Conservation (phyloP, 257 asterid species). For the Misopates orontium region DNA sequence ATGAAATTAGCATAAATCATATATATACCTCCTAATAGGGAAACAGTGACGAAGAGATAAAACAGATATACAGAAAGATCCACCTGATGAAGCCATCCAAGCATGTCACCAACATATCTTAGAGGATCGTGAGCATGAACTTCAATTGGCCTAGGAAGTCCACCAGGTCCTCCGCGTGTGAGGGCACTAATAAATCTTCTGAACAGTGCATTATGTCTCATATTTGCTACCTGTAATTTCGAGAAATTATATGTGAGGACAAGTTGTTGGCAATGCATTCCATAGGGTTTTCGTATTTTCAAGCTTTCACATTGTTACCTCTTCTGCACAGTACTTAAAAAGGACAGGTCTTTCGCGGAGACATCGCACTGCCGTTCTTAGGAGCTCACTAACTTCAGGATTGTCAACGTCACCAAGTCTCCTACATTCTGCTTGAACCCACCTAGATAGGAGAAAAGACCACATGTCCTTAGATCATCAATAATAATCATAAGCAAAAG, state of each 20-base stretch:
- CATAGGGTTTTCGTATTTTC: constrained; percentile 16
- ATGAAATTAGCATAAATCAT: constrained; percentile 24
- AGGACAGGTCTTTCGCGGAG: constrained; percentile 96
- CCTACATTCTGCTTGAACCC: constrained; percentile 98
- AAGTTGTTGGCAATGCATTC: constrained; percentile 23
- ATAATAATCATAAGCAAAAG: constrained; percentile 14
- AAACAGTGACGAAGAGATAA: not conserved
- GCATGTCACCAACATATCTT: constrained; percentile 98
- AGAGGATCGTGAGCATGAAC: constrained; percentile 99
- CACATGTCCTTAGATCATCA: constrained; percentile 19
- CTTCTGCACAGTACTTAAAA: constrained; percentile 96
- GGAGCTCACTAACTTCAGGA: constrained; percentile 93
- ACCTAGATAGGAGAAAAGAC: constrained; percentile 47
- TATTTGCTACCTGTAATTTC: constrained; percentile 83
- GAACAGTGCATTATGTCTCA: constrained; percentile 97
- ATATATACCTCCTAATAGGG: constrained; percentile 22
- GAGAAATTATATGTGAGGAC: constrained; percentile 19
- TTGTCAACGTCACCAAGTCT: constrained; percentile 90
- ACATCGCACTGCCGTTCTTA: constrained; percentile 88
- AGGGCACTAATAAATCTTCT: constrained; percentile 99
- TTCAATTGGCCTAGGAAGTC: constrained; percentile 97
- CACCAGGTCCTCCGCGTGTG: constrained; percentile 99
- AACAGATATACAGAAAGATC: constrained; percentile 1
- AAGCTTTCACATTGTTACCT: constrained; percentile 49
- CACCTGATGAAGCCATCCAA: constrained; percentile 99